These are phyloP conservation scores for Podospora fimiseda DNA, from an alignment of 495 filamentous ascomycete genomes.

Conservation along the genomic window DNA sequence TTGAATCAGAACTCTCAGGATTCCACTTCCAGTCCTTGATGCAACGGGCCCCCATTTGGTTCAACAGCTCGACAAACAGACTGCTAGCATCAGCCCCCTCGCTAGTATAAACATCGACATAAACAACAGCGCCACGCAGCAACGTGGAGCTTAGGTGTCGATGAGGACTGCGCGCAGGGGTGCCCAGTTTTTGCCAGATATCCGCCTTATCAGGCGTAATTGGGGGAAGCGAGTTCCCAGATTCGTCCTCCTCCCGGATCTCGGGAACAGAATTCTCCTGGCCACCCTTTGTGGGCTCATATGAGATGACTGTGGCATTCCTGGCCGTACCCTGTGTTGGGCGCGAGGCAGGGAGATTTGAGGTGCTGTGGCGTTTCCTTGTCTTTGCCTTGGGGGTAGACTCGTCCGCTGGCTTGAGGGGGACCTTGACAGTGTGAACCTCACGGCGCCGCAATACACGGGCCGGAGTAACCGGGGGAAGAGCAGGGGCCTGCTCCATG, in stretches of 20 bases:
- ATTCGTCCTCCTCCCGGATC: constrained; percentile 15
- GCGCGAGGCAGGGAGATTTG: constrained; percentile 35
- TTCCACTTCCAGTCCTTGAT: constrained; percentile 86
- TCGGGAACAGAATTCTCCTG: constrained; percentile 14
- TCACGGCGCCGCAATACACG: constrained; percentile 25
- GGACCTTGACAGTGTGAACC: constrained; percentile 70
- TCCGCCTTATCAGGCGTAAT: constrained; percentile 35
- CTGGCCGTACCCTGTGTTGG: constrained; percentile 28
- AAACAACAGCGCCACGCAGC: constrained; percentile 72
- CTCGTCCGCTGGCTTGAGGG: constrained; percentile 62
- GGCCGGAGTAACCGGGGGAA: constrained; percentile 31
- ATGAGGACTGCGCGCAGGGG: constrained; percentile 50
- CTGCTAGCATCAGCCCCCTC: constrained; percentile 82
- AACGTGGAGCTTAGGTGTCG: constrained; percentile 43
- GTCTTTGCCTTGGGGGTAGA: constrained; percentile 44
- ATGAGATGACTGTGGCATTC: constrained; percentile 39
- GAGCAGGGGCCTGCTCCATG: neutral
- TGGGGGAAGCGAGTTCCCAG: constrained; percentile 12
- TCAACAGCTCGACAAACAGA: constrained; percentile 75
- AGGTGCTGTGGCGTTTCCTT: constrained; percentile 51
- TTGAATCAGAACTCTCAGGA: constrained; percentile 42
- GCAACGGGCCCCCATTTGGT: constrained; percentile 78
- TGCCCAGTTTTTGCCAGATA: constrained; percentile 46
- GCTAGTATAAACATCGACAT: constrained; percentile 85
- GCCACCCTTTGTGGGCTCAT: constrained; percentile 35